Base-by-base conservation (phyloP, 1,139 yeast genomes). In the Sporopachydermia cereana region DNA sequence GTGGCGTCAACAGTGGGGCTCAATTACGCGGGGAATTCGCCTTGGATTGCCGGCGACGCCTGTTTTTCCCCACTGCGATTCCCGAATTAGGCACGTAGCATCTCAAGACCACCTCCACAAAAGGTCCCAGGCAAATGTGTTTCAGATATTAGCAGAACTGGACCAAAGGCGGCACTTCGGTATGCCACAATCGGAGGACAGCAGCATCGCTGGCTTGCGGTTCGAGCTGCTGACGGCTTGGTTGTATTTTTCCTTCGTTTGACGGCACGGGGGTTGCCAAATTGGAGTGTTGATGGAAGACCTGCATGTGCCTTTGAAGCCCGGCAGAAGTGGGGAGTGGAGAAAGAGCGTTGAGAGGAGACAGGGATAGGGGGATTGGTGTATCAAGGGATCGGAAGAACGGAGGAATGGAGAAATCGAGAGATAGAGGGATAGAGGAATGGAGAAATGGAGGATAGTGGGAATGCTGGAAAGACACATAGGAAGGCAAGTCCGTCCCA, bases 1-100 rank as follows among this genome's bases (percentile, higher is more conserved):
- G 53, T 71, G 2, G 63, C 83, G 0, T 60, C 71, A 20, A 73
- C 79, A 47, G 58, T 85, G 45, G 77, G 78, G 43, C 73, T 88
- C 30, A 83, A 89, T 53, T 91, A 89, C 57, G 84, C 83, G 3
- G 97, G 98, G 3, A 85, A 88, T 52, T 80, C 89, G 88, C 96
- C 97, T 2, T 84, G 82, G 62, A 74, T 91, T 54, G 78, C 96
- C 2, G 72, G 77, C 25, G 93, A 82, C 54, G 78, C 84, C 1
- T 82, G 55, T 85, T 89, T 59, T 91, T 91, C 65, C 98, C 98
- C 1, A 95, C 94, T 1, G 88, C 96, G 0, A 68, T 85, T 47
- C 96, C 96, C 1, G 72, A 76, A 51, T 97, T 91, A 63, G 96
- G 96, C 2, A 66, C 81, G 2, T 77, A 91, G 73, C 98, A 91